Evolutionary conservation across 805 yeast species (phyloP).

Genomic region (Metschnikowia lunata): DNA sequence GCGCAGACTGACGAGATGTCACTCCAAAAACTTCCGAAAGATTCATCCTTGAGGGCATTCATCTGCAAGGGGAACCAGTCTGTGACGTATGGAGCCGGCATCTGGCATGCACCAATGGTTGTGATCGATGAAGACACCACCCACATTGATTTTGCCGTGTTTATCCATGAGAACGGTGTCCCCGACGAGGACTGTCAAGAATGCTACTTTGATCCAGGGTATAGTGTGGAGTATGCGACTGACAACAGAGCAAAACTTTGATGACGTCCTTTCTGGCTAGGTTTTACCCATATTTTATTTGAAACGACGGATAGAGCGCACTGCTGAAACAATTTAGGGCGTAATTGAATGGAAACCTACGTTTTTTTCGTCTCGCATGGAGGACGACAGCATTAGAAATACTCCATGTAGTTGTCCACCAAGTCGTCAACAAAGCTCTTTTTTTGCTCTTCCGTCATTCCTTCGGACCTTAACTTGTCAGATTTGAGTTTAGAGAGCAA

Average conservation of each 20-base stretch:
- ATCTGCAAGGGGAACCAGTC: slow-evolving; percentile 79
- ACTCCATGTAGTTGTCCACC: slow-evolving; percentile 38
- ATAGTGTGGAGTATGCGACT: slow-evolving; percentile 26
- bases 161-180: slow-evolving; percentile 79
- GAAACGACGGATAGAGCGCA: too few relatives aligned
- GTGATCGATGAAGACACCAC: slow-evolving; percentile 57
- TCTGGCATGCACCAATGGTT: slow-evolving; percentile 98
- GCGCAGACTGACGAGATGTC: slow-evolving; percentile 48
- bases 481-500: slow-evolving; percentile 30
- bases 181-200: slow-evolving; percentile 81
- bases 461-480: slow-evolving; percentile 31
- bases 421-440: slow-evolving; percentile 30
- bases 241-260: slow-evolving; percentile 7
- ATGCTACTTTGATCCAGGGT: slow-evolving; percentile 62
- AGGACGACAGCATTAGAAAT: slow-evolving; percentile 5
- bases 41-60: slow-evolving; percentile 60
- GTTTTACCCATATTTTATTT: too few relatives aligned
- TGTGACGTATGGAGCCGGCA: slow-evolving; percentile 78
- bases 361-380: background rate
- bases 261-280: background rate
- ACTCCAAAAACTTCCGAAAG: slow-evolving; percentile 52
- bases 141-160: slow-evolving; percentile 74
- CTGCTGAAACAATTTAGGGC: too few relatives aligned
- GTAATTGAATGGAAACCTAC: too few relatives aligned
- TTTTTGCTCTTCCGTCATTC: slow-evolving; percentile 24